Percentiles rank a stretch among this genome's conserved stretches.
These are phyloP conservation scores for Fomitopsis betulina DNA, from an alignment of 1,284 basidiomycete species.

Conservation along the genomic window DNA sequence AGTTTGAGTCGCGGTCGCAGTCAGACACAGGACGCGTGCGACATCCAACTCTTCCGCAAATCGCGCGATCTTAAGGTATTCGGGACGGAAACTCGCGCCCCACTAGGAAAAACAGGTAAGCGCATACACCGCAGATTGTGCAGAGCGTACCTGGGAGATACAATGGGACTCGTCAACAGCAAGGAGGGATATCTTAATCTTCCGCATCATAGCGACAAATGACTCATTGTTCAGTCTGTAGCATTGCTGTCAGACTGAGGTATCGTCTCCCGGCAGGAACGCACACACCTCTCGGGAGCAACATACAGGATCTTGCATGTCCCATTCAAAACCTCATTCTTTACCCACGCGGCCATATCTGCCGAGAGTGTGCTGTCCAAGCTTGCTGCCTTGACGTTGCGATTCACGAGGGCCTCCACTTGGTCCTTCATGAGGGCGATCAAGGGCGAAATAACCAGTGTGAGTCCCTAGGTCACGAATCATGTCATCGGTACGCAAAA, in stretches of 20 bases:
- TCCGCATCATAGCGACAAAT: constrained; percentile 66
- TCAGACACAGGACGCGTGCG: constrained; percentile 70
- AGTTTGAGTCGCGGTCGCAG: constrained; percentile 64
- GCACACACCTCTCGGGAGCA: constrained; percentile 79
- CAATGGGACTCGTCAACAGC: constrained; percentile 98
- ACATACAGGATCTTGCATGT: constrained; percentile 73
- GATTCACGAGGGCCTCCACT: constrained; percentile 68
- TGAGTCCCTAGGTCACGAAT: constrained; percentile 38
- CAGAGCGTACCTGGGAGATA: constrained; percentile 44
- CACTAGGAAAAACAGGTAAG: constrained; percentile 27
- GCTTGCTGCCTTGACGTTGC: constrained; percentile 61
- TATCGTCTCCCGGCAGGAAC: neutral
- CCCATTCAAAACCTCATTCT: constrained; percentile 39
- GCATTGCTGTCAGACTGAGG: constrained; percentile 26
- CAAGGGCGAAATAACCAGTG: constrained; percentile 71
- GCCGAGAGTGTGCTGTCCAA: constrained; percentile 62
- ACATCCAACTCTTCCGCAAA: constrained; percentile 57
- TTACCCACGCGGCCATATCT: constrained; percentile 53
- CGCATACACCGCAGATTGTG: neutral
- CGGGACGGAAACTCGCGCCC: constrained; percentile 55
- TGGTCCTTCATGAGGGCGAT: constrained; percentile 94
- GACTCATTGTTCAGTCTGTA: constrained; percentile 56
- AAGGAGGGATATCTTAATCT: constrained; percentile 61
- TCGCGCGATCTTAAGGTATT: constrained; percentile 53
- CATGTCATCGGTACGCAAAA: neutral